Base-by-base conservation (phyloP, 768 basidiomycete genomes). In the Boletus eberwhitei region DNA sequence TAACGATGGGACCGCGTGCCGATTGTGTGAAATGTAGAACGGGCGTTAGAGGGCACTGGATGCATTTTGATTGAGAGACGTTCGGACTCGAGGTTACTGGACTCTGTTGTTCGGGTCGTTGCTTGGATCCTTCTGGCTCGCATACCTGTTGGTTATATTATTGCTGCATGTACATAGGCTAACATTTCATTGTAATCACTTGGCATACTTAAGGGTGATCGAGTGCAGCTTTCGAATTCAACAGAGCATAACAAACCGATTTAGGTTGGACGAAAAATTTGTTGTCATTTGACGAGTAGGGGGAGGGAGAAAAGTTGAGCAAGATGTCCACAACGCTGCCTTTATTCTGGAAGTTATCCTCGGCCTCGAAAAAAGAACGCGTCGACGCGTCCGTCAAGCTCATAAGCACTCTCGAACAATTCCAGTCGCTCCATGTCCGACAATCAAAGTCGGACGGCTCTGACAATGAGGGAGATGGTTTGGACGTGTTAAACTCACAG, bases 301-400 rank as follows among this genome's bases (percentile, higher is more conserved):
- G 35, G 8, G 46, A n/a, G 26, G 21, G 17, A 55, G 39, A 49
- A n/a, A n/a, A n/a, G n/a, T n/a, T n/a, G n/a, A n/a, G n/a, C n/a
- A n/a, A 49, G 43, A 90, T 93, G 84, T 83, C 88, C 36, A 93
- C 93, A 47, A 95, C 93, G 34, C 83, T 98, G 52, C 89, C 92
- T 14, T 80, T 97, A 34, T 98, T 94, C 79, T 97, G 94, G 94
- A 79, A 93, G 70, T 78, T 98, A 50, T 95, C 94, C 16, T 91
- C 90, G 3, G 75, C 83, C 2, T 83, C 82, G 19, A 91, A 85
- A 74, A 84, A 86, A 52, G 86, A 91, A 56, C 86, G 94, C 9
- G 65, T 96, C 35, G 84, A 87, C 61, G 88, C 94, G 14, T 94
- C 94, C 3, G 86, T 89, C 29, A 89, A 93, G 68, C 85, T 98